These are phyloP conservation scores for Cystobasidium slooffiae DNA, from an alignment of 1,284 basidiomycete species.

Conservation along the genomic window DNA sequence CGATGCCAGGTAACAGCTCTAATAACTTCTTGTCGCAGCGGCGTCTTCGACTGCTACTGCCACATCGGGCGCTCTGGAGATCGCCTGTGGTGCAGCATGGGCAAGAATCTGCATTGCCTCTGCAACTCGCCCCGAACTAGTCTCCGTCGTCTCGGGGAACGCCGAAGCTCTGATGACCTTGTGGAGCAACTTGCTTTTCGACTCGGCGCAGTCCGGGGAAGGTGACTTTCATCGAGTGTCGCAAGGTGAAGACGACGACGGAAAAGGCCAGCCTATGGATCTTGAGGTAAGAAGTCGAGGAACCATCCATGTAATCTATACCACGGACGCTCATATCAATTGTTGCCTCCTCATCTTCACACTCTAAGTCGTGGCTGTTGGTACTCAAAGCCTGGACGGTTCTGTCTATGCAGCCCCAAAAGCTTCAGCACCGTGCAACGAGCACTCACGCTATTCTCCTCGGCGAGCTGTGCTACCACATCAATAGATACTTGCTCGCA, in stretches of 20 bases:
- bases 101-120: constrained; percentile 12
- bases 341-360: background rate
- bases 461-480: constrained; percentile 39
- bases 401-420: background rate
- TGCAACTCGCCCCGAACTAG: background rate
- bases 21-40: background rate
- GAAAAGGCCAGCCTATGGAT: background rate
- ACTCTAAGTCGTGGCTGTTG: background rate
- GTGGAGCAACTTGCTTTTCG: background rate
- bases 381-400: constrained; percentile 5
- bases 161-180: background rate
- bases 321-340: background rate
- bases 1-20: background rate
- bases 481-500: constrained; percentile 1
- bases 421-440: background rate
- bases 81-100: constrained; percentile 9
- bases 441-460: background rate
- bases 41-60: background rate
- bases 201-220: background rate
- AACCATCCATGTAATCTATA: background rate
- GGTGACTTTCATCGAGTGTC: background rate
- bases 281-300: constrained; percentile 1
- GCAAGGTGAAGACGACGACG: background rate
- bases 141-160: background rate
- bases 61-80: background rate